Conservation (phyloP, 208 protist species). For the Trypanosoma conorhini region DNA sequence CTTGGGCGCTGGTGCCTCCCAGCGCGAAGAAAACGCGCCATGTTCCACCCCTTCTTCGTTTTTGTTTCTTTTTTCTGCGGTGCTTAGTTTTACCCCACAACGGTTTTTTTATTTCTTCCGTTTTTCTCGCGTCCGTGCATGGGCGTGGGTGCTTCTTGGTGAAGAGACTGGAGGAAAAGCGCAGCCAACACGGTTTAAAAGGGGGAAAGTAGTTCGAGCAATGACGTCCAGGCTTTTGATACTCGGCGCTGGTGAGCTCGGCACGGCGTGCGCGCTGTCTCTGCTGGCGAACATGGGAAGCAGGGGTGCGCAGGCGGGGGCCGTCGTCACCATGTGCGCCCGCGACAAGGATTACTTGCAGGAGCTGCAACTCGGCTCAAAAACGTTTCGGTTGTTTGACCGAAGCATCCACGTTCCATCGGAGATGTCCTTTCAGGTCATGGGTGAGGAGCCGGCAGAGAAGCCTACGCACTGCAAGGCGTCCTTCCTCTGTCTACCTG, state of each 20-base stretch:
- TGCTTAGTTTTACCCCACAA: too few relatives aligned
- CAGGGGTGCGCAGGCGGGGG: background rate
- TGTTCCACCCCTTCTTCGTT: slow-evolving; percentile 1
- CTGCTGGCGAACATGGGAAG: slow-evolving; percentile 34
- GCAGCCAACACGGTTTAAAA: background rate
- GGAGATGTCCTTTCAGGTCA: slow-evolving; percentile 21
- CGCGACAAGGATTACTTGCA: slow-evolving; percentile 33
- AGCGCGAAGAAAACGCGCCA: background rate
- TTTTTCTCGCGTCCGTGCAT: slow-evolving; percentile 8
- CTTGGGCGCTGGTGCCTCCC: too few relatives aligned
- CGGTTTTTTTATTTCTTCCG: too few relatives aligned
- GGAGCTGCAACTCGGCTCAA: slow-evolving; percentile 24
- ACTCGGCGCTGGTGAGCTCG: slow-evolving; percentile 70
- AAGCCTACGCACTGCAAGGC: slow-evolving; percentile 19
- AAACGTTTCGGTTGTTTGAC: slow-evolving; percentile 18
- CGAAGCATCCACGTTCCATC: slow-evolving; percentile 15
- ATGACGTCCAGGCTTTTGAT: slow-evolving; percentile 34
- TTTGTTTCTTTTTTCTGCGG: background rate
- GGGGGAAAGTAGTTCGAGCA: background rate
- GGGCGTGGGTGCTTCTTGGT: background rate
- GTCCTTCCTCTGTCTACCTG: slow-evolving; percentile 26
- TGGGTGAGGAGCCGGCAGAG: slow-evolving; percentile 6
- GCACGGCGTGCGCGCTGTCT: slow-evolving; percentile 63
- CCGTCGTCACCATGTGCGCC: slow-evolving; percentile 22
- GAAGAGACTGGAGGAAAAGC: background rate